Evolutionary conservation across 495 filamentous ascomycete species (phyloP), one percentile per base, ranked within the genome.

Genomic region (Penicillium mononematosum): DNA sequence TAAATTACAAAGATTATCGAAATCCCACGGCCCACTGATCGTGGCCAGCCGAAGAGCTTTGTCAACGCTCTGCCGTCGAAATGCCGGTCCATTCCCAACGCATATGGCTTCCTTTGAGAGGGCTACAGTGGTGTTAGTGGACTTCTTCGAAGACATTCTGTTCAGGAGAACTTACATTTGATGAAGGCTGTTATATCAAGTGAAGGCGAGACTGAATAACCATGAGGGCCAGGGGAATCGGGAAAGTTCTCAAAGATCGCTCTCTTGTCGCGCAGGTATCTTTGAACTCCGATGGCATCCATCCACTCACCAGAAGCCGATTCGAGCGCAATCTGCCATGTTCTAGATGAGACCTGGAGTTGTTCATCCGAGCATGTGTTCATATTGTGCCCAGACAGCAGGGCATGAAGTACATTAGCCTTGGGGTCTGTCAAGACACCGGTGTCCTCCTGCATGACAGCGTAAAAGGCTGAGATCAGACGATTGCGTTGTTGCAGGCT

Each of bases 221-320:
- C 42, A 22, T 10, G 4, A 36, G 20, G 43, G 27, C 53, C 44
- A 38, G 22, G 29, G 16, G 53, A 27, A 47, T 29, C 53, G 19
- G 43, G 7, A 11, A 25, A 43, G 20, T 56, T 59, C 24, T 63
- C 53, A 39, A 62, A 22, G 25, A 49, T 43, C 34, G 64, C 55
- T n/a, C 58, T 58, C 36, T 52, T 65, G 27, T 70, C 60, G 14
- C 58, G 56, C 43, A 72, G 32, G 32, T 64, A 53, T 51, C 39
- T 58, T 53, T 70, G 69, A 19, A 70, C 65, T n/a, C 61, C 69
- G 52, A 45, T 63, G n/a, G 65, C 65, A 65, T 72, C 69, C 42
- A 72, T 47, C 63, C 65, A 70, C 25, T 63, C 58, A 38, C 55
- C 67, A 45, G 50, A 20, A 10, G 43, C 55, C 1, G 64, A 61